phyloP scores from a whole-genome alignment of 2,329 filamentous ascomycete genomes.

The Phialocephala sp. region DNA sequence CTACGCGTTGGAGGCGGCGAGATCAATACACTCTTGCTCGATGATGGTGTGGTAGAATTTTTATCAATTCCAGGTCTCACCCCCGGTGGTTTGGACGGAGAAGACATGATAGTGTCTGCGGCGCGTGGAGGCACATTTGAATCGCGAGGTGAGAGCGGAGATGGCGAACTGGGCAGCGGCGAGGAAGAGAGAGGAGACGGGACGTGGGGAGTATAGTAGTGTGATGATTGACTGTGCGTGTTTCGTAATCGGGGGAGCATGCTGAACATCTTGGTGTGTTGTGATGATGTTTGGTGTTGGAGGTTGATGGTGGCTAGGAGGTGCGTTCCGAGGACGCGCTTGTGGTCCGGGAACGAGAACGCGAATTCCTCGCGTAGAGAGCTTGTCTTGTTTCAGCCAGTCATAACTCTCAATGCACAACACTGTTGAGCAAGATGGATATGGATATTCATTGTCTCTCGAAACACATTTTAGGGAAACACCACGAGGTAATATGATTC shows the following conservation, averaged over 20 bases:
- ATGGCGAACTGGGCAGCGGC: constrained; percentile 57
- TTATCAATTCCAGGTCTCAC: constrained; percentile 2
- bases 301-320: constrained; percentile 18
- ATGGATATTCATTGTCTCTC: too few species aligned
- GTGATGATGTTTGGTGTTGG: constrained; percentile 14
- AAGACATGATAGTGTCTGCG: constrained; percentile 43
- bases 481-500: background rate
- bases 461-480: too few species aligned
- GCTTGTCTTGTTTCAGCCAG: constrained; percentile 1
- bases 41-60: constrained; percentile 8
- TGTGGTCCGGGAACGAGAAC: constrained; percentile 12
- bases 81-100: constrained; percentile 26
- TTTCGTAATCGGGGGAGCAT: constrained; percentile 32
- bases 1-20: constrained; percentile 25
- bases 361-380: constrained; percentile 25
- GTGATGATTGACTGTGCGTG: constrained; percentile 21
- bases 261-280: constrained; percentile 37
- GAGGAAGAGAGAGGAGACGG: constrained; percentile 66
- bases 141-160: constrained; percentile 51
- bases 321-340: constrained; percentile 26
- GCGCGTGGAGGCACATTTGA: constrained; percentile 48
- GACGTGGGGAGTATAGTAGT: constrained; percentile 47
- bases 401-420: background rate
- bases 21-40: constrained; percentile 14
- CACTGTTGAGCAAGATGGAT: too few species aligned